phyloP scores from a whole-genome alignment of 257 asterid species.

The Fraxinus quadrangulata region DNA sequence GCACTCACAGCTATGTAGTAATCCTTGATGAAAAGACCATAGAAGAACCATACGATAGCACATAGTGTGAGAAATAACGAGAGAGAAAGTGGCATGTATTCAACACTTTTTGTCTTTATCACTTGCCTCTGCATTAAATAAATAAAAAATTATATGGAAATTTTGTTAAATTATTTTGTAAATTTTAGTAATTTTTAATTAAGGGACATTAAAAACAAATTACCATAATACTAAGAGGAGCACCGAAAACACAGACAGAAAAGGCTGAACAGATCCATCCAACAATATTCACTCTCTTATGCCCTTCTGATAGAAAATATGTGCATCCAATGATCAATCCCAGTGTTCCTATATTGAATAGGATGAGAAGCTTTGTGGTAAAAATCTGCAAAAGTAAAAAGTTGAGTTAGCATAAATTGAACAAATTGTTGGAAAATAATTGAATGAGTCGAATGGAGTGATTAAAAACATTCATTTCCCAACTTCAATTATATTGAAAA shows the following conservation, averaged over 20 bases:
- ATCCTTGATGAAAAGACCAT: conserved; percentile 65
- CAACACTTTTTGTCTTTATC: conserved; percentile 70
- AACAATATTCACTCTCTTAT: conserved; percentile 39
- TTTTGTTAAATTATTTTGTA: not conserved
- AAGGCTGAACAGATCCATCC: conserved; percentile 87
- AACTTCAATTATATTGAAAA: not conserved
- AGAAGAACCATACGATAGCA: conserved; percentile 78
- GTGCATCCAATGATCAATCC: too few species aligned
- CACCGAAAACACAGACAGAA: conserved; percentile 68
- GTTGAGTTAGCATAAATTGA: not conserved
- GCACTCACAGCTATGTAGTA: conserved; percentile 72
- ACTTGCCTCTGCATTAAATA: conserved; percentile 45
- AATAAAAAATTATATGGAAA: not conserved
- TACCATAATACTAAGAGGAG: conserved; percentile 87
- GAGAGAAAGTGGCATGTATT: conserved; percentile 73
- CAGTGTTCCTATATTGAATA: too few species aligned
- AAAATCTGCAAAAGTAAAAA: conserved; percentile 37
- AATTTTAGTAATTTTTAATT: not conserved
- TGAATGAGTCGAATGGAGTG: not conserved
- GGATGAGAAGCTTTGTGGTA: conserved; percentile 27
- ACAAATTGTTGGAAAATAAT: too few species aligned
- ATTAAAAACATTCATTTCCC: not conserved
- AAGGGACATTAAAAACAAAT: not conserved
- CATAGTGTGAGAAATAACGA: conserved; percentile 75
- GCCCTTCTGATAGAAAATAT: too few species aligned